Percentiles rank a stretch among this genome's conserved stretches.
Evolutionary conservation across 2,329 filamentous ascomycete species (phyloP).

Genomic region (Lasiodiplodia citricola): DNA sequence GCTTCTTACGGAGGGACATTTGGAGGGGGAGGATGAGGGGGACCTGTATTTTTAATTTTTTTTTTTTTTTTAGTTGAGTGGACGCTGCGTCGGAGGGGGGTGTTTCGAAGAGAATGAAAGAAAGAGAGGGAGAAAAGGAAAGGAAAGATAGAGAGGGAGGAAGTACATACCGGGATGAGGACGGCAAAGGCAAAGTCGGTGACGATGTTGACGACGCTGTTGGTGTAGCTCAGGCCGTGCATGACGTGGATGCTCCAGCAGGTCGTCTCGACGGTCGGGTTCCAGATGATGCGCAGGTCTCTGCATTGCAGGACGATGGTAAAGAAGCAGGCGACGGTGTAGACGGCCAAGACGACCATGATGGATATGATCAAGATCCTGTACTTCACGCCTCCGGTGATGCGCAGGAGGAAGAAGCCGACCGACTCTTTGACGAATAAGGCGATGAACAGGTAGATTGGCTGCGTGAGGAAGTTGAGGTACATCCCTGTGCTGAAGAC

Average conservation of each 20-base stretch:
- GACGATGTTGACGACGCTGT: slow-evolving; percentile 49
- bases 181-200: slow-evolving; percentile 52
- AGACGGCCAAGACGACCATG: slow-evolving; percentile 54
- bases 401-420: slow-evolving; percentile 54
- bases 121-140: background rate
- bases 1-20: slow-evolving; percentile 50
- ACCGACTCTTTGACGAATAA: slow-evolving; percentile 57
- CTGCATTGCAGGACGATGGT: slow-evolving; percentile 57
- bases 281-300: slow-evolving; percentile 54
- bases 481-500: slow-evolving; percentile 49
- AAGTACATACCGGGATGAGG: slow-evolving; percentile 39
- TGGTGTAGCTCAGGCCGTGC: slow-evolving; percentile 52
- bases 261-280: slow-evolving; percentile 43
- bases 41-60: slow-evolving; percentile 33
- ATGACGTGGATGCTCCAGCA: slow-evolving; percentile 52
- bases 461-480: slow-evolving; percentile 55
- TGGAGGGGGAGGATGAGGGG: slow-evolving; percentile 49
- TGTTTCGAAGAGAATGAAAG: background rate
- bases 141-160: background rate
- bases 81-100: background rate
- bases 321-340: slow-evolving; percentile 53
- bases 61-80: background rate
- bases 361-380: slow-evolving; percentile 49
- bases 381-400: slow-evolving; percentile 49
- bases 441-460: slow-evolving; percentile 53